Evolutionary conservation across 257 asterid genomes (phyloP).

Genomic region (Echites panduratus): DNA sequence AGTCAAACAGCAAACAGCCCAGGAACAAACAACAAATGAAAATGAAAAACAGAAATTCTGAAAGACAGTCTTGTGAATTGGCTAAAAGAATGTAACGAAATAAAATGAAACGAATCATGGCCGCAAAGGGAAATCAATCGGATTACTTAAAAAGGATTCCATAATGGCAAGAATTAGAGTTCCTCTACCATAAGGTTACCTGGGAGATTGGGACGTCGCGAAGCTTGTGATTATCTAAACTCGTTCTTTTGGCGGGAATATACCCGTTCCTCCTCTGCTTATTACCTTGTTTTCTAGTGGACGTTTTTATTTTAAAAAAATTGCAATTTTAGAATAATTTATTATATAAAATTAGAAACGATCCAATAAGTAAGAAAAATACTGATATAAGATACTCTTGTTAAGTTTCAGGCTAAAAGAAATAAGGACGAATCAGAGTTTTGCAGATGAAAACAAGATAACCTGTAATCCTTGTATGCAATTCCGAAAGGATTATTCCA

Average conservation of each 20-base stretch:
- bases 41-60: neutral
- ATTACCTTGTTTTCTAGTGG: neutral
- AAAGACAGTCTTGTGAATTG: neutral
- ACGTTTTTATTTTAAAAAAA: too few relatives aligned
- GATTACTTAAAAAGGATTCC: neutral
- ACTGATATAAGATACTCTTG: too few relatives aligned
- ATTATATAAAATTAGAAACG: too few relatives aligned
- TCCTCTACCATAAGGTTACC: neutral
- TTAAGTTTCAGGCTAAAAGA: too few relatives aligned
- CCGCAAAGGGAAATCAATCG: neutral
- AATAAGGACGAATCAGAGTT: too few relatives aligned
- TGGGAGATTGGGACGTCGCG: constrained; percentile 16
- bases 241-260: constrained; percentile 51
- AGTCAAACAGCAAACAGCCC: neutral
- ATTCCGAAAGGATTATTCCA: neutral
- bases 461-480: too few relatives aligned
- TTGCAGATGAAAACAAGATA: too few relatives aligned
- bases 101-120: neutral
- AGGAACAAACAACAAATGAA: neutral
- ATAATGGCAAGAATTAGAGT: neutral
- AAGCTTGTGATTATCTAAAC: constrained; percentile 10
- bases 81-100: neutral
- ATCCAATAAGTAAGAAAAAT: too few relatives aligned
- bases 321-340: too few relatives aligned
- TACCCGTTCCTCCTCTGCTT: constrained; percentile 11